Evolutionary conservation across 768 basidiomycete species (phyloP).

Genomic region (Dacryopinax primogenitus): DNA sequence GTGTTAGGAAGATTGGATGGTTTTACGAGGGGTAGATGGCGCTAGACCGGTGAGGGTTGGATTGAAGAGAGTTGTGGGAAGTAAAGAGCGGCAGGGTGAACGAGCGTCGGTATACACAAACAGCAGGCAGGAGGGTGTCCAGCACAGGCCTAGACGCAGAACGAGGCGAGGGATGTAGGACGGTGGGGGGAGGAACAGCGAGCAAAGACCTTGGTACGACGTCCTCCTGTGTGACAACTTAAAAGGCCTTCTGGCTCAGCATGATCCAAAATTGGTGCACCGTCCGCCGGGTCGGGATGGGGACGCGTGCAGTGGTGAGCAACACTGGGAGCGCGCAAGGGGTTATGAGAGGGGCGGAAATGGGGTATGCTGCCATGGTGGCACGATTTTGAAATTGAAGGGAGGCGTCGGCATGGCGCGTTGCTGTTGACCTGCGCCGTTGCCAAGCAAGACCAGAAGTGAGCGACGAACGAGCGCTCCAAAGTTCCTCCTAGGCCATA

Average conservation of each 20-base stretch:
- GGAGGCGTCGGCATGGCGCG: slow-evolving; percentile 6
- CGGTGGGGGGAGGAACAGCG: neutral
- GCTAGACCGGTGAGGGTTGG: neutral
- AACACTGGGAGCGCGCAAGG: neutral
- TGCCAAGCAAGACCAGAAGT: no score
- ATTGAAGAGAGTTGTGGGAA: neutral
- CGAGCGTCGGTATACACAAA: neutral
- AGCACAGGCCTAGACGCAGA: neutral
- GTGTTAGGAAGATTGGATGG: neutral
- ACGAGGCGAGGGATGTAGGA: neutral
- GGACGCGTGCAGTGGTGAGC: neutral
- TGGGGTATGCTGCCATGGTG: no score
- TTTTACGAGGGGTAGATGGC: neutral
- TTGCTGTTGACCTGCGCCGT: no score
- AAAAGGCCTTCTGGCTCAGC: neutral
- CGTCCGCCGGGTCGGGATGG: neutral
- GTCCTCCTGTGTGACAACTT: neutral
- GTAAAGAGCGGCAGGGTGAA: neutral
- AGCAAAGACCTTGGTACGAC: neutral
- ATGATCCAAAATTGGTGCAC: neutral
- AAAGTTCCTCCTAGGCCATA: no score
- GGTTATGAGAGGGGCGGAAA: neutral
- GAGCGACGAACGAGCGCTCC: no score
- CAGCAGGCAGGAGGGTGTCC: neutral
- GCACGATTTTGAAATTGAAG: no score